These are phyloP conservation scores for Solanum hybrid DNA, from an alignment of 305 asterid species.

Conservation along the genomic window DNA sequence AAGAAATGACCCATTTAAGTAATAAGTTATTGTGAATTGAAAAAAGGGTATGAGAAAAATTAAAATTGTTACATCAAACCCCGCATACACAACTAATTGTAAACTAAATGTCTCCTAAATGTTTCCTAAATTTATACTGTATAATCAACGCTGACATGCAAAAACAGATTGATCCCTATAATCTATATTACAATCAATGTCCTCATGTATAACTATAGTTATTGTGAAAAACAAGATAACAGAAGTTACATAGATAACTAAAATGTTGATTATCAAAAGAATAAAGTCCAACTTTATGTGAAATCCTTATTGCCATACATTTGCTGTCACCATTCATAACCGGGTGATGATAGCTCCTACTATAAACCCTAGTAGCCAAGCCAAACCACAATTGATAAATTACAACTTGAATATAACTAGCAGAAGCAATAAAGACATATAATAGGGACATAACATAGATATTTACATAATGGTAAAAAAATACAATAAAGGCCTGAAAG, in stretches of 20 bases:
- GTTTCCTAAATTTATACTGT: background rate
- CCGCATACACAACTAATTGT: background rate
- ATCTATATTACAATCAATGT: background rate
- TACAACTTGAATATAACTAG: background rate
- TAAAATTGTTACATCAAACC: background rate
- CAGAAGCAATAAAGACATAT: background rate
- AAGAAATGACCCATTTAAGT: background rate
- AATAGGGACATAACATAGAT: background rate
- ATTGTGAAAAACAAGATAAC: background rate
- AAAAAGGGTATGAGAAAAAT: background rate
- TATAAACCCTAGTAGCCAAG: background rate
- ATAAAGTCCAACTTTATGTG: background rate
- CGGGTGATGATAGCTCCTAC: background rate
- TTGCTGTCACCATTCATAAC: background rate
- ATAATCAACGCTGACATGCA: background rate
- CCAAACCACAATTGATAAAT: background rate
- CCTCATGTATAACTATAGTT: background rate
- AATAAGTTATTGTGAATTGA: background rate
- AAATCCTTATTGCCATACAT: background rate
- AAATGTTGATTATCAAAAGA: background rate
- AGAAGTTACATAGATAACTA: background rate
- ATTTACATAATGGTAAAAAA: background rate
- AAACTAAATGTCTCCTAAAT: background rate
- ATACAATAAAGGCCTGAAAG: background rate
- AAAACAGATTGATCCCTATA: background rate